Conservation (phyloP, 345 rosid species). For the Kernera saxatilis region DNA sequence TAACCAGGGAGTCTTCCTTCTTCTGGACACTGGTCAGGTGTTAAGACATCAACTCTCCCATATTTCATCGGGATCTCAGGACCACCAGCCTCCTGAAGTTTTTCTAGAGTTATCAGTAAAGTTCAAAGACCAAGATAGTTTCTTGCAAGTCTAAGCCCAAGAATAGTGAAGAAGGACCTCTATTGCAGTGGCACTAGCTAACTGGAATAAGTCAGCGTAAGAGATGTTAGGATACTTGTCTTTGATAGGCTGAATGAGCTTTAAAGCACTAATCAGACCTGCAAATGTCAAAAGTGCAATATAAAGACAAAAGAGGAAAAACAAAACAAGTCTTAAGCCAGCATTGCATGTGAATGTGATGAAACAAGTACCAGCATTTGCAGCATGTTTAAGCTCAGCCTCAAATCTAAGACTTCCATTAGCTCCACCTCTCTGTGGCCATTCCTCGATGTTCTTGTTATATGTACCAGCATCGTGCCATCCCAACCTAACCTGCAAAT, state of each 20-base stretch:
- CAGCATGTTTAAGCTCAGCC: slow-evolving; percentile 84
- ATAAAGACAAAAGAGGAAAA: neutral
- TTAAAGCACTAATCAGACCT: slow-evolving; percentile 86
- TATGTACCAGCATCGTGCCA: slow-evolving; percentile 99
- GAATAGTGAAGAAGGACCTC: slow-evolving; percentile 48
- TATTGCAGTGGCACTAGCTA: slow-evolving; percentile 89
- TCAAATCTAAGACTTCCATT: slow-evolving; percentile 93
- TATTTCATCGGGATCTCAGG: slow-evolving; percentile 90
- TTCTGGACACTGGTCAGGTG: slow-evolving; percentile 84
- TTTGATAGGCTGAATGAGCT: slow-evolving; percentile 73
- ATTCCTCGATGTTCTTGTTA: slow-evolving; percentile 81
- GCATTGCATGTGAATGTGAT: too few relatives aligned
- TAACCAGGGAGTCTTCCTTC: slow-evolving; percentile 98
- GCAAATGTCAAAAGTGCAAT: slow-evolving; percentile 20
- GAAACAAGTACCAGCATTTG: slow-evolving; percentile 80
- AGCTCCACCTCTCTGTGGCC: slow-evolving; percentile 93
- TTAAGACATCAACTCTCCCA: slow-evolving; percentile 78
- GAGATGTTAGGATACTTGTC: slow-evolving; percentile 75
- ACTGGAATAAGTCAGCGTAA: slow-evolving; percentile 90
- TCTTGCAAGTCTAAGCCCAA: too few relatives aligned
- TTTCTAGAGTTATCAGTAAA: slow-evolving; percentile 11
- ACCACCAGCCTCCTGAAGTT: slow-evolving; percentile 84
- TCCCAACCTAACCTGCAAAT: slow-evolving; percentile 72
- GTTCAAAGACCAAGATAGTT: neutral
- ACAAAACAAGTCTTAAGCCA: neutral